Conservation (phyloP, 1,284 basidiomycete species). For the Volvariella volvacea region DNA sequence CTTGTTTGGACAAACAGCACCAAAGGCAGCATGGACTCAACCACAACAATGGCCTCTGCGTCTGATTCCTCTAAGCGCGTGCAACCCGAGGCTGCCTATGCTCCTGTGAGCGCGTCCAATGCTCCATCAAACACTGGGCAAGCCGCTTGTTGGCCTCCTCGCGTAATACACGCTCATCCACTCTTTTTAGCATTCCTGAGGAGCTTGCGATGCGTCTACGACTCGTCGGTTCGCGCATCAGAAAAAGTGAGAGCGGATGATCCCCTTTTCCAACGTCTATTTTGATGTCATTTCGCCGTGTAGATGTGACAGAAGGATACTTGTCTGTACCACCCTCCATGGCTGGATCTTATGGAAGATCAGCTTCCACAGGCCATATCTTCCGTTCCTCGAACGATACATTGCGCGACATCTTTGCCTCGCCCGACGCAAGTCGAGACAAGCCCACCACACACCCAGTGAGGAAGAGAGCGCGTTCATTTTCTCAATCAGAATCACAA, state of each 20-base stretch:
- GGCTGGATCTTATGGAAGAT: slow-evolving; percentile 23
- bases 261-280: background rate
- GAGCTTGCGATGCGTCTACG: slow-evolving; percentile 39
- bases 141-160: background rate
- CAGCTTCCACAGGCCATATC: slow-evolving; percentile 29
- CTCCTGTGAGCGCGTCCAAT: slow-evolving; percentile 23
- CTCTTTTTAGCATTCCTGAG: slow-evolving; percentile 23
- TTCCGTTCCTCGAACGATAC: slow-evolving; percentile 39
- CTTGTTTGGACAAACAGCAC: slow-evolving; percentile 2
- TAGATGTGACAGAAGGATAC: slow-evolving; percentile 49
- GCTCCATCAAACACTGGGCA: slow-evolving; percentile 7
- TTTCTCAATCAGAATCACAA: slow-evolving; percentile 15
- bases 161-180: background rate
- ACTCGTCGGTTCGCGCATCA: slow-evolving; percentile 39
- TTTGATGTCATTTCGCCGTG: slow-evolving; percentile 15
- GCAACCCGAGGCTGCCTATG: slow-evolving; percentile 31
- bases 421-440: slow-evolving; percentile 10
- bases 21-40: slow-evolving; percentile 5
- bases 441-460: slow-evolving; percentile 12
- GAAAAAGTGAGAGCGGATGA: slow-evolving; percentile 34
- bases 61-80: slow-evolving; percentile 33
- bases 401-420: slow-evolving; percentile 26
- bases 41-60: slow-evolving; percentile 10
- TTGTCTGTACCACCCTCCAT: slow-evolving; percentile 22
- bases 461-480: slow-evolving; percentile 26